These are phyloP conservation scores for Populus alba DNA, from an alignment of 345 rosid species.

Conservation along the genomic window DNA sequence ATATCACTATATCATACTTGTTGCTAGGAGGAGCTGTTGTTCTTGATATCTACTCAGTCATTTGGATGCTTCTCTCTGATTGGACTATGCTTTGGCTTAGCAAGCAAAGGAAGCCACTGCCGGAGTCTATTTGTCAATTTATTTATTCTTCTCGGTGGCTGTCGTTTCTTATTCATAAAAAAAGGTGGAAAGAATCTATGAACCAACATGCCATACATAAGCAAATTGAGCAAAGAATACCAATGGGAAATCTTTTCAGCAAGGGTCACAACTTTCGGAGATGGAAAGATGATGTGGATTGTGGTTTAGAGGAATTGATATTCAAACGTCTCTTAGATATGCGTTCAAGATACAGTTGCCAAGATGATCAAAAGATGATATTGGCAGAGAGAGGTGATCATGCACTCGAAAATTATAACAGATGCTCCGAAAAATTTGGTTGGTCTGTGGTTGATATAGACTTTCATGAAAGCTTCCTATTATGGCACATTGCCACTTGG, in stretches of 20 bases:
- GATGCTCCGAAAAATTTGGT: neutral
- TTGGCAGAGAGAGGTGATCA: neutral
- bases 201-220: too few species aligned
- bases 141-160: too few species aligned
- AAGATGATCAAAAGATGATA: neutral
- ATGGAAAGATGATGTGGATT: neutral
- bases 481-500: neutral
- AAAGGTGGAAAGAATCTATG: neutral
- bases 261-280: too few species aligned
- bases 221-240: accelerated
- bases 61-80: neutral
- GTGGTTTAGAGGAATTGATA: too few species aligned
- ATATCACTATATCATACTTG: neutral
- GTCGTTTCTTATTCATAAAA: too few species aligned
- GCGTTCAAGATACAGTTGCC: neutral
- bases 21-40: neutral
- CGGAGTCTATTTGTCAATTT: too few species aligned
- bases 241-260: too few species aligned
- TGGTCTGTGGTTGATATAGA: neutral
- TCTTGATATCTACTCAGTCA: neutral
- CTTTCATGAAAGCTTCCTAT: neutral
- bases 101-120: too few species aligned
- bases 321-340: neutral
- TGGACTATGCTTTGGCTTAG: neutral
- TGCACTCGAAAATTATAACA: neutral